Percentiles rank a stretch among this genome's conserved stretches.
These are phyloP conservation scores for Tolypocladium nubicola DNA, from an alignment of 2,329 filamentous ascomycete genomes.

Conservation along the genomic window DNA sequence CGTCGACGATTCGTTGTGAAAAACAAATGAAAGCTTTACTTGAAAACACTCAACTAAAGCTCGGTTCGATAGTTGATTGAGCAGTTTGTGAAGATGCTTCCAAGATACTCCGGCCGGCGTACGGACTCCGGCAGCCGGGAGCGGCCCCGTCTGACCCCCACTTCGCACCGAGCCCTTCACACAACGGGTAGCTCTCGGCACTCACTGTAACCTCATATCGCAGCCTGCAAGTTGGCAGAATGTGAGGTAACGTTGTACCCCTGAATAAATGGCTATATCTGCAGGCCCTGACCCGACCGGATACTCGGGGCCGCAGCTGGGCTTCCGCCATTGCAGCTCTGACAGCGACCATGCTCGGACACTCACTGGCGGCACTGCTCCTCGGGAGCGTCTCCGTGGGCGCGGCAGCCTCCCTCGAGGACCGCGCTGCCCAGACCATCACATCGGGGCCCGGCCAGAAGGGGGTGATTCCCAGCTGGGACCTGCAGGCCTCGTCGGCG, in stretches of 20 bases:
- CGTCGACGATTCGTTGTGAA: no score
- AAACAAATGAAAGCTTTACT: no score
- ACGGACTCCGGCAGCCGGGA: background rate
- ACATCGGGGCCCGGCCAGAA: constrained; percentile 15
- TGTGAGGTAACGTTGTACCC: background rate
- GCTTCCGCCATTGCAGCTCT: background rate
- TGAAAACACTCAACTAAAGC: no score
- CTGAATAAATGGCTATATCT: background rate
- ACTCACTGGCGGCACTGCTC: constrained; percentile 1
- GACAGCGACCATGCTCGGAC: constrained; percentile 3
- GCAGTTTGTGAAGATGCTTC: background rate
- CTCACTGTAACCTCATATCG: background rate
- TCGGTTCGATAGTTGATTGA: background rate
- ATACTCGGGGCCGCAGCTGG: no score
- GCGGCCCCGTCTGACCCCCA: background rate
- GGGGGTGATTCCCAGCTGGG: constrained; percentile 32
- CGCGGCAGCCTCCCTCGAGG: background rate
- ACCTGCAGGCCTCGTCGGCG: constrained; percentile 33
- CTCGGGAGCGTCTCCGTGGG: constrained; percentile 1
- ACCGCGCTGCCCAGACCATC: constrained; percentile 3
- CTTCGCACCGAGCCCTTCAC: background rate
- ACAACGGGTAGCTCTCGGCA: background rate
- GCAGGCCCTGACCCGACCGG: background rate
- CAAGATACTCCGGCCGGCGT: background rate
- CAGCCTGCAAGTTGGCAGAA: background rate